Percentiles rank a stretch among this genome's conserved stretches.
phyloP scores from a whole-genome alignment of 78 protist genomes.

The Bodo saltans region DNA sequence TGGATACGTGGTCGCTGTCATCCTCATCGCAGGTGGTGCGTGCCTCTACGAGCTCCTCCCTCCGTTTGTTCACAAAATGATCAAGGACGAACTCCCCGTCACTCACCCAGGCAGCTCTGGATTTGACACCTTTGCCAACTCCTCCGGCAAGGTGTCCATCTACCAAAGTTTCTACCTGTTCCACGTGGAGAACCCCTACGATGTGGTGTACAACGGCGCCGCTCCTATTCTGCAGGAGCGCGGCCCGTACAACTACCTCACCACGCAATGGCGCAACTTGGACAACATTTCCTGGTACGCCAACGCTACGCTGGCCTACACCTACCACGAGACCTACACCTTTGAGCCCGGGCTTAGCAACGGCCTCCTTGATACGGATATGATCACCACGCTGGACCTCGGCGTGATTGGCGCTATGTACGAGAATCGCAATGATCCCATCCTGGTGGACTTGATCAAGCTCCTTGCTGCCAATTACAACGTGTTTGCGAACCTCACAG shows the following conservation, averaged over 20 bases:
- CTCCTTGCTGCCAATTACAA: background rate
- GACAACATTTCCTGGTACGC: background rate
- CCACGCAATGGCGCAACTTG: background rate
- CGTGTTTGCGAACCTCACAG: too few species aligned
- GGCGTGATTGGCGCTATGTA: background rate
- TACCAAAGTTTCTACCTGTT: background rate
- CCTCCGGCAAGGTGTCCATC: background rate
- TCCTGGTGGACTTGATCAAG: background rate
- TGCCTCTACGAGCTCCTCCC: too few species aligned
- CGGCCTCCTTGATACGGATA: background rate
- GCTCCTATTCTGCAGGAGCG: background rate
- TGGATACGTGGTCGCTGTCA: too few species aligned
- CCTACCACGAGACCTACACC: background rate
- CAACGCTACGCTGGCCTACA: background rate
- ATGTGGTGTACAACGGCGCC: background rate
- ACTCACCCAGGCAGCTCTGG: background rate
- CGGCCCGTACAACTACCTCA: background rate
- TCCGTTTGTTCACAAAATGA: background rate
- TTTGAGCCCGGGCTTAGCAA: background rate
- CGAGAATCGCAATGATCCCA: background rate
- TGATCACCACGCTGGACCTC: background rate
- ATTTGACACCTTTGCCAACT: background rate
- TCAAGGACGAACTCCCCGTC: background rate
- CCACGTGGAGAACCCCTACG: slow-evolving; percentile 1
- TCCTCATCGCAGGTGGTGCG: too few species aligned